Percentiles rank a stretch among this genome's conserved stretches.
These are phyloP conservation scores for Zygosaccharomyces pseudobailii DNA, from an alignment of 1,139 yeast species.

Conservation along the genomic window DNA sequence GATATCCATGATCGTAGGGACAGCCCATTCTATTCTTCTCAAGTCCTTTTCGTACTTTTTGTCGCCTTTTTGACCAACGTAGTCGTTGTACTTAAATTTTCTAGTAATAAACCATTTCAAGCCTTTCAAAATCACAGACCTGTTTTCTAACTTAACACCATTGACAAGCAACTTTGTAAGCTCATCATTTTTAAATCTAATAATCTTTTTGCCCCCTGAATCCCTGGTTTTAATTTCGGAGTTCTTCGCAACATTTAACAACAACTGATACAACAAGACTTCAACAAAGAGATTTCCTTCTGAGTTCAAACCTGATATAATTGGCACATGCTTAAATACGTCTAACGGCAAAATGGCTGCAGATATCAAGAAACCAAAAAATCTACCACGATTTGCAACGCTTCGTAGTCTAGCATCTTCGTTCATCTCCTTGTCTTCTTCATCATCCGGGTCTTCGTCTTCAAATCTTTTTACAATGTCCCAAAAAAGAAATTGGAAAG, in stretches of 20 bases:
- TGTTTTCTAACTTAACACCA: constrained; percentile 52
- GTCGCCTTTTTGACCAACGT: constrained; percentile 39
- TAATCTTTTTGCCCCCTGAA: constrained; percentile 34
- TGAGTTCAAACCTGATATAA: constrained; percentile 64
- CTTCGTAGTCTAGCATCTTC: constrained; percentile 53
- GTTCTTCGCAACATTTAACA: constrained; percentile 62
- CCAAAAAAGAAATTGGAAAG: constrained; percentile 89
- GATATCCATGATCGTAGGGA: constrained; percentile 14
- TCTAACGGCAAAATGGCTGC: constrained; percentile 73
- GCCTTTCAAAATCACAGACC: constrained; percentile 58
- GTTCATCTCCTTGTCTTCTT: constrained; percentile 34
- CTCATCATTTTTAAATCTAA: constrained; percentile 49
- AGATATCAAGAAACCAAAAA: constrained; percentile 69
- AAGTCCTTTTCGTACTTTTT: constrained; percentile 45
- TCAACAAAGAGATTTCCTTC: constrained; percentile 71
- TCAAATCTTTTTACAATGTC: constrained; percentile 76
- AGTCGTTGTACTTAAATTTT: constrained; percentile 46
- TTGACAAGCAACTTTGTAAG: constrained; percentile 53
- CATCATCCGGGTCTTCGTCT: constrained; percentile 38
- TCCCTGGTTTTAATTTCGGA: constrained; percentile 48
- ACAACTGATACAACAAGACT: constrained; percentile 60
- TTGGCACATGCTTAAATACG: constrained; percentile 66
- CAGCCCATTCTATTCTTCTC: constrained; percentile 64
- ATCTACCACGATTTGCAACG: constrained; percentile 68
- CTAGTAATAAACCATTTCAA: constrained; percentile 62